phyloP scores from a whole-genome alignment of 495 filamentous ascomycete species.

The Talaromyces ruber region DNA sequence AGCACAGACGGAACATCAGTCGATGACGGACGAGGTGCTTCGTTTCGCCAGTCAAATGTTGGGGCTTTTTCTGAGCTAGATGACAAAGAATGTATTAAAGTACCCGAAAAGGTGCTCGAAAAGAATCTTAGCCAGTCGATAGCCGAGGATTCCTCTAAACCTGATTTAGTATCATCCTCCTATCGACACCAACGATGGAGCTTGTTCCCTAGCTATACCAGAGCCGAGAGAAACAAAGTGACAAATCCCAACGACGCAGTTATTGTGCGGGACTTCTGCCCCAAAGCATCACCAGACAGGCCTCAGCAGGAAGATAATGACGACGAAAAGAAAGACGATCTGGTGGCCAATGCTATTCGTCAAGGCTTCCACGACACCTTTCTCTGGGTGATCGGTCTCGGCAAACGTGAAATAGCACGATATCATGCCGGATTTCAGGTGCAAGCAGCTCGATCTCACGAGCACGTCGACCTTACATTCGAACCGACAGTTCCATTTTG shows the following conservation, averaged over 20 bases:
- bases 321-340: neutral
- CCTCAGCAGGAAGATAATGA: neutral
- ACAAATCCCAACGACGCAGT: conserved; percentile 8
- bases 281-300: conserved; percentile 3
- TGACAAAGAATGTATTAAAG: neutral
- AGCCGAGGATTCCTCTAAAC: neutral
- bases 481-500: neutral
- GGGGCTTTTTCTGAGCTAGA: neutral
- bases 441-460: neutral
- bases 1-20: neutral
- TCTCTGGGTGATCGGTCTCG: conserved; percentile 2
- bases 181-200: conserved; percentile 4
- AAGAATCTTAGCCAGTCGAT: neutral
- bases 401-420: conserved; percentile 3
- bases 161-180: neutral
- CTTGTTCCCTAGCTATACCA: conserved; percentile 12
- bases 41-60: neutral
- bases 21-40: neutral
- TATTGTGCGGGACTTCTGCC: conserved; percentile 12
- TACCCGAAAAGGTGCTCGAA: neutral
- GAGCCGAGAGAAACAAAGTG: conserved; percentile 4
- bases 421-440: conserved; percentile 4
- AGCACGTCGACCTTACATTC: neutral
- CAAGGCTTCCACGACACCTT: conserved; percentile 2
- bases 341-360: neutral